Percentiles rank a stretch among this genome's conserved stretches.
phyloP scores from a whole-genome alignment of 2,329 filamentous ascomycete species.

The Penicillium sp. region DNA sequence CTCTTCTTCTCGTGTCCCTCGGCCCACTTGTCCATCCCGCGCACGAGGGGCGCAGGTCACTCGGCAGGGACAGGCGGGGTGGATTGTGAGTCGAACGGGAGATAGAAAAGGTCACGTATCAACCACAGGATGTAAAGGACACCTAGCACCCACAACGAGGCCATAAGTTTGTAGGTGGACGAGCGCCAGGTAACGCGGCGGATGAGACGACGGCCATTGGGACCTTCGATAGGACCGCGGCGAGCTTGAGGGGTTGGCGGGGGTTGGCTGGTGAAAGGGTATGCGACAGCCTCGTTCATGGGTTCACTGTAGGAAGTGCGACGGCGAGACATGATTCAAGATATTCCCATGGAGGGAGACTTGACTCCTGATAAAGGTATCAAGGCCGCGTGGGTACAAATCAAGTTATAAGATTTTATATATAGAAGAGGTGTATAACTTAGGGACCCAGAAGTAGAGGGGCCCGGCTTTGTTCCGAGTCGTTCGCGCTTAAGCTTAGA shows the following conservation, averaged over 20 bases:
- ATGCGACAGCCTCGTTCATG: conserved; percentile 36
- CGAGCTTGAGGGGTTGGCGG: conserved; percentile 24
- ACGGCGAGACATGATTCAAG: conserved; percentile 3
- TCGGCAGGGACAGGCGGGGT: conserved; percentile 8
- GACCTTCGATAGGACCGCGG: conserved; percentile 42
- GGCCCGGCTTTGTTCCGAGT: conserved; percentile 9
- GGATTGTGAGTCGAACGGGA: conserved; percentile 31
- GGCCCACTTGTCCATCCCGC: neutral
- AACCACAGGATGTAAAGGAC: conserved; percentile 44
- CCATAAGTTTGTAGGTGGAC: conserved; percentile 43
- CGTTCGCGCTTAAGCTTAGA: conserved; percentile 10
- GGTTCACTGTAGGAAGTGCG: conserved; percentile 9
- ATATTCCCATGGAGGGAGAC: neutral
- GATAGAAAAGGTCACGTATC: conserved; percentile 40
- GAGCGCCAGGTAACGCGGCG: conserved; percentile 45
- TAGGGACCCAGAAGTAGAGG: conserved; percentile 2
- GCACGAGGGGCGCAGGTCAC: neutral
- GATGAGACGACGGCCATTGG: conserved; percentile 39
- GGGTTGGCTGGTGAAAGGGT: conserved; percentile 31
- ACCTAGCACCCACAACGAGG: conserved; percentile 41
- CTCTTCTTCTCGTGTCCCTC: neutral
- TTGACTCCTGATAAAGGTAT: too few species aligned
- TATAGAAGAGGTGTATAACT: neutral
- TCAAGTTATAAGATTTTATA: neutral
- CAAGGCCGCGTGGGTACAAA: neutral